phyloP scores from a whole-genome alignment of 768 basidiomycete genomes.

The Tephrocybe sp. region DNA sequence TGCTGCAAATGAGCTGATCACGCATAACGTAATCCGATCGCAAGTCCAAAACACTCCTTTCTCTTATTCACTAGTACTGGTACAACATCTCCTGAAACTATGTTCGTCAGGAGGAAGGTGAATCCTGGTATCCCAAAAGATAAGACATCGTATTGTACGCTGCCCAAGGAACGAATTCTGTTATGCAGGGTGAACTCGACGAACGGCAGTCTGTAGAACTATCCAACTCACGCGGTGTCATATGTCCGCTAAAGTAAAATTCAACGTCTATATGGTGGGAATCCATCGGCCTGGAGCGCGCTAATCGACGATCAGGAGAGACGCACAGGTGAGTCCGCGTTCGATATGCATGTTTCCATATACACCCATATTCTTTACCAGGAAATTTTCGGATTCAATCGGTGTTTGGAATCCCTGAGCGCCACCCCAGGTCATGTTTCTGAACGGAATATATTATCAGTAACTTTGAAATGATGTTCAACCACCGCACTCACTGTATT shows the following conservation, averaged over 20 bases:
- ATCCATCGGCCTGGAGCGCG: neutral
- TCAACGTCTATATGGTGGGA: constrained; percentile 44
- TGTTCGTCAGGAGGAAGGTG: constrained; percentile 33
- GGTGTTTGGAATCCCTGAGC: constrained; percentile 69
- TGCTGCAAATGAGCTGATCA: constrained; percentile 7
- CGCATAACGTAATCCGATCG: neutral
- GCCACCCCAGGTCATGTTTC: constrained; percentile 56
- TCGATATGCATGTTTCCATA: constrained; percentile 62
- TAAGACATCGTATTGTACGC: constrained; percentile 41
- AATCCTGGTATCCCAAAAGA: constrained; percentile 45
- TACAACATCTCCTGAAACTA: neutral
- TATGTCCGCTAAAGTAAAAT: constrained; percentile 58
- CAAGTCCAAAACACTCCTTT: no score
- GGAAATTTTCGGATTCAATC: constrained; percentile 58
- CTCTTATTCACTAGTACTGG: neutral
- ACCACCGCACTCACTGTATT: constrained; percentile 40
- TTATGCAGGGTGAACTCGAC: neutral
- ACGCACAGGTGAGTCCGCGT: constrained; percentile 63
- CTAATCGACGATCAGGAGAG: neutral
- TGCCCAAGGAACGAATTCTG: constrained; percentile 53
- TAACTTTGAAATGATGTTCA: neutral
- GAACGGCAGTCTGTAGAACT: neutral
- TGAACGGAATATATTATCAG: constrained; percentile 10
- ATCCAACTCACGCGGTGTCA: constrained; percentile 50
- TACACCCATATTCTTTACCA: constrained; percentile 63